A percentile compares a stretch with the other conserved stretches of the same genome.
These are phyloP conservation scores for Yamadazyma scolyti DNA, from an alignment of 805 yeast species.

Conservation along the genomic window DNA sequence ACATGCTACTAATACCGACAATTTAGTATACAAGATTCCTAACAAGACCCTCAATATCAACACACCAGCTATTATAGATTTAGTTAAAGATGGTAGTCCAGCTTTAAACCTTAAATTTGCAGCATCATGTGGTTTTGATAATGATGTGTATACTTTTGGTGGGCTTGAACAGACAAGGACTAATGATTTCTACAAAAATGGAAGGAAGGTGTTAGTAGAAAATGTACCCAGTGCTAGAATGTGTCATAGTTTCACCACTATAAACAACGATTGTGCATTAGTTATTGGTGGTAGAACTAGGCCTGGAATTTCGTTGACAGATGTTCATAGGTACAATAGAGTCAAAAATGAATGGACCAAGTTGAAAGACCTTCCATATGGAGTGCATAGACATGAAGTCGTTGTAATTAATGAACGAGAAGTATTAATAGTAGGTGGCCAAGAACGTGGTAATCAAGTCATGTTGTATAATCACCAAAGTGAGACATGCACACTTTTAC, in stretches of 20 bases:
- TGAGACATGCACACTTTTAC: constrained; percentile 1
- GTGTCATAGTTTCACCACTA: constrained; percentile 51
- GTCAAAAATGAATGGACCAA: constrained; percentile 34
- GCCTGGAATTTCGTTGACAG: constrained; percentile 46
- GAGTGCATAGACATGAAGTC: constrained; percentile 52
- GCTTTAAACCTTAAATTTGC: constrained; percentile 37
- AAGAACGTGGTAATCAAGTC: constrained; percentile 10
- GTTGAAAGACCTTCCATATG: constrained; percentile 33
- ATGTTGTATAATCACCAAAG: constrained; percentile 15
- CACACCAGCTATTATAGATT: constrained; percentile 1
- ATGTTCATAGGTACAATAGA: constrained; percentile 21
- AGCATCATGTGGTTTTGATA: constrained; percentile 24
- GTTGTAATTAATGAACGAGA: constrained; percentile 20
- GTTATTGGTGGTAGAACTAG: constrained; percentile 66
- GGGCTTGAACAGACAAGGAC: constrained; percentile 33
- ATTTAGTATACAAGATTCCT: constrained; percentile 10
- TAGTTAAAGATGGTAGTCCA: neutral
- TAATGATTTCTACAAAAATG: constrained; percentile 8
- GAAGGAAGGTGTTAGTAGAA: constrained; percentile 15
- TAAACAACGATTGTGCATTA: constrained; percentile 23
- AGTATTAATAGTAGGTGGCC: constrained; percentile 54
- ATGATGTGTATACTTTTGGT: constrained; percentile 33
- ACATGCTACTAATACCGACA: constrained; percentile 51
- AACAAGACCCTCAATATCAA: neutral
- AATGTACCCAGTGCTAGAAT: constrained; percentile 42